Evolutionary conservation across 2,329 filamentous ascomycete species (phyloP).

Genomic region (Fusarium dimerum): DNA sequence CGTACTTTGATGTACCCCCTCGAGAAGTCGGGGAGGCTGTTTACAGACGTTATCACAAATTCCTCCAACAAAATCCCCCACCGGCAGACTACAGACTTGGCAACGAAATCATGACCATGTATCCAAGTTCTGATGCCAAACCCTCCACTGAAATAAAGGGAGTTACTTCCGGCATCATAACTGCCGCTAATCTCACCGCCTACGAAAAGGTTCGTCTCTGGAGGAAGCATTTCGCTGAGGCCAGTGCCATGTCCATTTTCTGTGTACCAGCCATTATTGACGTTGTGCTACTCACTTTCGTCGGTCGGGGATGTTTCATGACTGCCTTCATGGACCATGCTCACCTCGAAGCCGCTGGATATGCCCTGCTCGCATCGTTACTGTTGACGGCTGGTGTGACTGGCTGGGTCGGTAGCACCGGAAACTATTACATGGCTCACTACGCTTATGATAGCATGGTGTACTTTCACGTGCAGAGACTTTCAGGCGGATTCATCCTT

Average conservation of each 20-base stretch:
- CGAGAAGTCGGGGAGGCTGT: conserved; percentile 16
- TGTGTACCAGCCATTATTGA: conserved; percentile 18
- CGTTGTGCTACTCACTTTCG: conserved; percentile 16
- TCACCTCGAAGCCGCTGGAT: conserved; percentile 15
- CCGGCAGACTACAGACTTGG: conserved; percentile 12
- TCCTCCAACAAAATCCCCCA: conserved; percentile 10
- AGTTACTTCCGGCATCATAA: neutral
- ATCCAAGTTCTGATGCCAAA: conserved; percentile 12
- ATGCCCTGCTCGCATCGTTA: conserved; percentile 13
- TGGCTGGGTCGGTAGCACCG: conserved; percentile 19
- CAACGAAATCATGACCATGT: conserved; percentile 26
- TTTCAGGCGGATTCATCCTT: conserved; percentile 17
- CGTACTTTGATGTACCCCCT: conserved; percentile 19
- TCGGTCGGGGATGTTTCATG: conserved; percentile 21
- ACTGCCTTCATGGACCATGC: conserved; percentile 15
- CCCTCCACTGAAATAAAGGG: neutral
- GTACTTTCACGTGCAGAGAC: conserved; percentile 18
- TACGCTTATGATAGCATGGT: conserved; percentile 23
- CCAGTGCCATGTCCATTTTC: conserved; percentile 21
- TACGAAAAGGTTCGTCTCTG: conserved; percentile 13
- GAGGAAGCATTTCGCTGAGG: conserved; percentile 17
- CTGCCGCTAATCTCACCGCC: conserved; percentile 4
- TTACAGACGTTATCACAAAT: conserved; percentile 10
- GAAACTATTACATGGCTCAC: conserved; percentile 18
- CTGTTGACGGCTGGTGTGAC: conserved; percentile 21